Conservation (phyloP, 1,139 yeast species). For the Debaryomycetaceae sp. region DNA sequence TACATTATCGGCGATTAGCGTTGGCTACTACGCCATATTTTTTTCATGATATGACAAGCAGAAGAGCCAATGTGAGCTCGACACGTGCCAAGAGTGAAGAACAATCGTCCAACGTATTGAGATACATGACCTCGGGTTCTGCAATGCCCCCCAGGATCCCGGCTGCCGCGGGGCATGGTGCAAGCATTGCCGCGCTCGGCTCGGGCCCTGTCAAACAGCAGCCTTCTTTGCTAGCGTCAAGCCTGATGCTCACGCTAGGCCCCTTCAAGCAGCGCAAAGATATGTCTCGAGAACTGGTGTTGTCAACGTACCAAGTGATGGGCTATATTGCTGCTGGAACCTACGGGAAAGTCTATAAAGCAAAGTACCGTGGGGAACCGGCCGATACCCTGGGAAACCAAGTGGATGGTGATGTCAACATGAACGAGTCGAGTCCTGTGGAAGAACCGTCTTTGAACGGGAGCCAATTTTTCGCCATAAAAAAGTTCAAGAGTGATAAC, state of each 20-base stretch:
- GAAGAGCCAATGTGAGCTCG: no score
- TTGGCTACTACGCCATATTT: no score
- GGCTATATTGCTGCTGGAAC: slow-evolving; percentile 99
- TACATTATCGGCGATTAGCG: no score
- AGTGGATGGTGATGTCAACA: neutral
- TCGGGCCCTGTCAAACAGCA: slow-evolving; percentile 14
- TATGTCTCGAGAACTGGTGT: slow-evolving; percentile 54
- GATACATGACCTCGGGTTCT: no score
- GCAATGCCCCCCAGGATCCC: no score
- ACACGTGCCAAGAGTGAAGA: no score
- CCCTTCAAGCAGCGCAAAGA: slow-evolving; percentile 72
- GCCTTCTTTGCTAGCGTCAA: slow-evolving; percentile 52
- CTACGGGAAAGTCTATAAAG: slow-evolving; percentile 94
- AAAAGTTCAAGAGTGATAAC: slow-evolving; percentile 88
- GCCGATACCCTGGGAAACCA: slow-evolving; percentile 1
- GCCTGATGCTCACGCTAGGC: slow-evolving; percentile 56
- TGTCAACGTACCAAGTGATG: slow-evolving; percentile 72
- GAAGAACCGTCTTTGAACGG: slow-evolving; percentile 1
- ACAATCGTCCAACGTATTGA: no score
- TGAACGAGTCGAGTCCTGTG: neutral
- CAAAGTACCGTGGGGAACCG: slow-evolving; percentile 31
- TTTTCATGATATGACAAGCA: no score
- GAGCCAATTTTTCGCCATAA: slow-evolving; percentile 59
- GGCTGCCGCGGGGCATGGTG: no score
- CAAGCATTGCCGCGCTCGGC: no score